Conservation (phyloP, 805 yeast species). For the Suhomyces sp. region DNA sequence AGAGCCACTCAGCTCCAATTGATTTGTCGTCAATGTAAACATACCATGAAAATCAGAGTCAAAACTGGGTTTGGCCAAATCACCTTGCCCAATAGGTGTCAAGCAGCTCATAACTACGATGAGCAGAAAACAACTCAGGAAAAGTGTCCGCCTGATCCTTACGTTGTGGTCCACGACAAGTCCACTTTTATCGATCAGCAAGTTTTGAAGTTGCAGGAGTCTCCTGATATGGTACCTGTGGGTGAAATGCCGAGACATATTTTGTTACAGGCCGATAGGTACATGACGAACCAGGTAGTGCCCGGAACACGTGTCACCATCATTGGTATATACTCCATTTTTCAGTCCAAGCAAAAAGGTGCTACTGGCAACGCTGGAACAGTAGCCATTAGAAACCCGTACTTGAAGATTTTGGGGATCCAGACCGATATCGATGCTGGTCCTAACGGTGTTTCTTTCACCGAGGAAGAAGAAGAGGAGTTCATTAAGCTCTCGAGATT, state of each 20-base stretch:
- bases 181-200: constrained; percentile 95
- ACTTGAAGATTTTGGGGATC: constrained; percentile 81
- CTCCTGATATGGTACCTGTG: constrained; percentile 98
- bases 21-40: constrained; percentile 85
- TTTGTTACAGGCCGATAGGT: constrained; percentile 81
- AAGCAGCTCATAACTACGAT: constrained; percentile 41
- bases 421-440: constrained; percentile 78
- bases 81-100: constrained; percentile 65
- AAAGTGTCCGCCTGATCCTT: constrained; percentile 89
- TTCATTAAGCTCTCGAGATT: constrained; percentile 75
- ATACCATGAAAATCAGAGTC: constrained; percentile 63
- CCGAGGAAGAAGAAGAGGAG: constrained; percentile 93
- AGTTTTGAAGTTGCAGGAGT: constrained; percentile 86
- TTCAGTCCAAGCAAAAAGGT: constrained; percentile 60
- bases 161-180: constrained; percentile 88
- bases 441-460: constrained; percentile 60
- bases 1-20: constrained; percentile 81
- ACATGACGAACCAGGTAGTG: constrained; percentile 81
- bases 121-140: constrained; percentile 43
- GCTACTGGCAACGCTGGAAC: constrained; percentile 30
- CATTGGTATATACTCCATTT: constrained; percentile 89
- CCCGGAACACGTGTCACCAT: constrained; percentile 95
- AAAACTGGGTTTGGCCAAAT: constrained; percentile 70
- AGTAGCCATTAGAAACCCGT: constrained; percentile 95
- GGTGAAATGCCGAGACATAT: constrained; percentile 99